phyloP scores from a whole-genome alignment of 306 rosid genomes.

The Quercus rubra region DNA sequence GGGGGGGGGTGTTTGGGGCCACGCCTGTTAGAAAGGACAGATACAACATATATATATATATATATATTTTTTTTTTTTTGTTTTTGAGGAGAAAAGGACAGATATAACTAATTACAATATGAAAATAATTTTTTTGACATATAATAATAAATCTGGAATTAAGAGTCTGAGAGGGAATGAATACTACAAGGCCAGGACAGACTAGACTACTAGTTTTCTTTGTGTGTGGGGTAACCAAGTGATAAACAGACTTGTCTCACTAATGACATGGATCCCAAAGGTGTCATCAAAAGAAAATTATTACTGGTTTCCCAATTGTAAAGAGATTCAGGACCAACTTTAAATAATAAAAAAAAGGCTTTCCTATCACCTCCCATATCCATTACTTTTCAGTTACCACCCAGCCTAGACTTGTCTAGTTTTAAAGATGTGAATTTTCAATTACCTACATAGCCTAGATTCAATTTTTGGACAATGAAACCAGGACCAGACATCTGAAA shows the following conservation, averaged over 20 bases:
- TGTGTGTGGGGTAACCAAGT: background rate
- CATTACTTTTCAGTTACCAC: background rate
- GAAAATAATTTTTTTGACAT: too few species aligned
- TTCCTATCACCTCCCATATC: background rate
- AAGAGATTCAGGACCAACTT: background rate
- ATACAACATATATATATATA: too few species aligned
- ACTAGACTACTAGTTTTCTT: too few species aligned
- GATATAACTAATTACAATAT: too few species aligned
- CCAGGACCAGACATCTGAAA: too few species aligned
- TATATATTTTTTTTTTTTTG: too few species aligned
- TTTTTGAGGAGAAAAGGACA: too few species aligned
- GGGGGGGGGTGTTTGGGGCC: too few species aligned
- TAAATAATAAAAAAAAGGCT: background rate
- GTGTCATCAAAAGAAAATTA: constrained; percentile 1
- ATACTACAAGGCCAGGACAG: background rate
- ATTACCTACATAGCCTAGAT: background rate
- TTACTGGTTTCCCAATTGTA: background rate
- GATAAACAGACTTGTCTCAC: background rate
- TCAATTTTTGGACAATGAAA: too few species aligned
- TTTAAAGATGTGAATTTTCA: background rate
- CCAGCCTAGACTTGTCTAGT: background rate
- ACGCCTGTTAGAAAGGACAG: too few species aligned
- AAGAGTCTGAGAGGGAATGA: background rate
- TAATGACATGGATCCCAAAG: background rate
- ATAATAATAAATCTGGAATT: too few species aligned